Conservation (phyloP, 441 rosid species). For the Hura crepitans region DNA sequence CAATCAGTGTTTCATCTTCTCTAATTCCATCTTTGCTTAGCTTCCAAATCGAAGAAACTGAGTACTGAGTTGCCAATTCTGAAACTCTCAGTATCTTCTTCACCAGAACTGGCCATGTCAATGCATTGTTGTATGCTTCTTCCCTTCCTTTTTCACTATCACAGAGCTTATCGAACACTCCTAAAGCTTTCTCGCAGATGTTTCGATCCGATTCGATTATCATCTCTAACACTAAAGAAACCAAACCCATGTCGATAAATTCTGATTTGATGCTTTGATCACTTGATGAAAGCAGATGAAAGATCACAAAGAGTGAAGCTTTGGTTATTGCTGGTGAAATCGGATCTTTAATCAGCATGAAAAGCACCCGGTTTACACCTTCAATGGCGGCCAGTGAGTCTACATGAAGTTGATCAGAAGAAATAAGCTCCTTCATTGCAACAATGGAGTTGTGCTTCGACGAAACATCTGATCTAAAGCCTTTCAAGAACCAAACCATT, state of each 20-base stretch:
- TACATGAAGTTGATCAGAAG: slow-evolving; percentile 11
- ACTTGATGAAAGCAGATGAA: slow-evolving; percentile 25
- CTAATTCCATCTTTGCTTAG: slow-evolving; percentile 30
- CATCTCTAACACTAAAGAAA: slow-evolving; percentile 30
- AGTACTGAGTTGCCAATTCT: slow-evolving; percentile 32
- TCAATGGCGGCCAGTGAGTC: slow-evolving; percentile 25
- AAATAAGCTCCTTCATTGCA: slow-evolving; percentile 33
- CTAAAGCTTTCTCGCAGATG: slow-evolving; percentile 37
- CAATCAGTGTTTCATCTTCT: slow-evolving; percentile 25
- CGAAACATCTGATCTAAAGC: slow-evolving; percentile 24
- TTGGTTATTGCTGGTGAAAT: slow-evolving; percentile 33
- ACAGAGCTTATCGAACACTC: slow-evolving; percentile 35
- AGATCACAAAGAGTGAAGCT: slow-evolving; percentile 38
- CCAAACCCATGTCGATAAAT: slow-evolving; percentile 35
- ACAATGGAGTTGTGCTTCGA: slow-evolving; percentile 29
- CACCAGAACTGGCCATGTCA: slow-evolving; percentile 43
- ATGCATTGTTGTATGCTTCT: slow-evolving; percentile 30
- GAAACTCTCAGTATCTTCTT: slow-evolving; percentile 49
- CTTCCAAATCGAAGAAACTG: slow-evolving; percentile 45
- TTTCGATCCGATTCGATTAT: slow-evolving; percentile 33
- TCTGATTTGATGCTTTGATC: slow-evolving; percentile 14
- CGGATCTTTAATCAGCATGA: slow-evolving; percentile 34
- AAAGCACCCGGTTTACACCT: slow-evolving; percentile 25
- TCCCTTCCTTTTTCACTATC: slow-evolving; percentile 36
- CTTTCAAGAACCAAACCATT: slow-evolving; percentile 32